phyloP scores from a whole-genome alignment of 2,329 filamentous ascomycete species.

The Dactylellina sp. region DNA sequence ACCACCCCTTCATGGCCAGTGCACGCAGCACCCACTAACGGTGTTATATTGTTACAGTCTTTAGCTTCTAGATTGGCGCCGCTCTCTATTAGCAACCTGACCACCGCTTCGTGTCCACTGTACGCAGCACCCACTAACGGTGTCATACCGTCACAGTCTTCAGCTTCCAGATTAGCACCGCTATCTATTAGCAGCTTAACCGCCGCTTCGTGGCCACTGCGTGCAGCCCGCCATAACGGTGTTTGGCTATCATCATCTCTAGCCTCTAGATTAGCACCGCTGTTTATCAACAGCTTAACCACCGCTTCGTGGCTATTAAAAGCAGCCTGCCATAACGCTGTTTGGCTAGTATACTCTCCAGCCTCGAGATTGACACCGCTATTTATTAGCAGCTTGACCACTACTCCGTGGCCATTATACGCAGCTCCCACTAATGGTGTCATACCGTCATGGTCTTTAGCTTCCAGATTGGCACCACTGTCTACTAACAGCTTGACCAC shows the following conservation, averaged over 20 bases:
- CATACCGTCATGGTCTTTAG: neutral
- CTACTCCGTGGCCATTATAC: neutral
- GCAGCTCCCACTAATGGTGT: constrained; percentile 2
- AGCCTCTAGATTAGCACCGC: neutral
- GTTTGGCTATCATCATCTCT: neutral
- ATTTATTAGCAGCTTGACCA: neutral
- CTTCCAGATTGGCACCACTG: neutral
- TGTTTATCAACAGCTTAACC: neutral
- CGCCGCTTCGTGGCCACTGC: neutral
- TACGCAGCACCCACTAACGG: neutral
- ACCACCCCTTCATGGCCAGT: neutral
- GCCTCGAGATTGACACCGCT: neutral
- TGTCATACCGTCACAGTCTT: neutral
- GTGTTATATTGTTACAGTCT: neutral
- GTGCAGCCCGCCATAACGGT: neutral
- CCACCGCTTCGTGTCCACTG: neutral
- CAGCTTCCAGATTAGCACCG: neutral
- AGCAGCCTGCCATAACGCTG: neutral
- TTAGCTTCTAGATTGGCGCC: neutral
- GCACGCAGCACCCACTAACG: neutral
- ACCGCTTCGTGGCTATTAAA: neutral
- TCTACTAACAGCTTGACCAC: constrained; percentile 11
- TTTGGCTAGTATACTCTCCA: neutral
- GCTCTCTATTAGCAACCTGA: neutral
- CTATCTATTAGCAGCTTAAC: neutral